Conservation (phyloP, 2,329 filamentous ascomycete species). For the Lecanicillium sp. region DNA sequence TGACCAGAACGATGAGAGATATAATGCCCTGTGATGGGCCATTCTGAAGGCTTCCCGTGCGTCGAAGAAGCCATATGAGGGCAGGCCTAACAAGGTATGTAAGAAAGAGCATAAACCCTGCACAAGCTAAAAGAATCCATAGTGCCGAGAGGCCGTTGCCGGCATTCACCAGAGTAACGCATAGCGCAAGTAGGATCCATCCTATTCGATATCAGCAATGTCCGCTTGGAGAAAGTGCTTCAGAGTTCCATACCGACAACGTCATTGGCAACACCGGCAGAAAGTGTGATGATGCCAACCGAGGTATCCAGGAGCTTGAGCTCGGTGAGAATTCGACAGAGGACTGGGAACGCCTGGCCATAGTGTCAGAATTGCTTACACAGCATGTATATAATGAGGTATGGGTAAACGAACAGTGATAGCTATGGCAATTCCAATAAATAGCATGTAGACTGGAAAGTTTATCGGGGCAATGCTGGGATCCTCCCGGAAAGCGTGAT, state of each 20-base stretch:
- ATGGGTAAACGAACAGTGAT: conserved; percentile 51
- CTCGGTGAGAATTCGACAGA: conserved; percentile 89
- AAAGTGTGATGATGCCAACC: conserved; percentile 81
- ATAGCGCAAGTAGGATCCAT: conserved; percentile 89
- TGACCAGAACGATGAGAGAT: conserved; percentile 71
- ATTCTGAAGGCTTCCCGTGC: conserved; percentile 72
- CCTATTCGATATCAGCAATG: conserved; percentile 13
- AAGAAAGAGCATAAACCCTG: conserved; percentile 71
- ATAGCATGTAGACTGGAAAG: conserved; percentile 54
- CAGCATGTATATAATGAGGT: not conserved
- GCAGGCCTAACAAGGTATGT: conserved; percentile 63
- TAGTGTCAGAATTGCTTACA: not conserved
- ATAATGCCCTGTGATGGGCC: conserved; percentile 83
- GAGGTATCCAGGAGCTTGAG: conserved; percentile 76
- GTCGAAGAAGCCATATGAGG: conserved; percentile 67
- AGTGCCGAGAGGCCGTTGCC: conserved; percentile 74
- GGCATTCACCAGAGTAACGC: conserved; percentile 87
- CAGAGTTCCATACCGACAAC: conserved; percentile 32
- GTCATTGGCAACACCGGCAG: conserved; percentile 89
- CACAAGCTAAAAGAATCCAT: conserved; percentile 69
- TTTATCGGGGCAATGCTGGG: conserved; percentile 30
- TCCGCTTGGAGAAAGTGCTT: not conserved
- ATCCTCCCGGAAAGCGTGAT: conserved; percentile 57
- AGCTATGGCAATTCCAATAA: conserved; percentile 87
- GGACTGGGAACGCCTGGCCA: conserved; percentile 64